A percentile compares a stretch with the other conserved stretches of the same genome.
These are phyloP conservation scores for Halenospora varia DNA, from an alignment of 495 filamentous ascomycete genomes.

Conservation along the genomic window DNA sequence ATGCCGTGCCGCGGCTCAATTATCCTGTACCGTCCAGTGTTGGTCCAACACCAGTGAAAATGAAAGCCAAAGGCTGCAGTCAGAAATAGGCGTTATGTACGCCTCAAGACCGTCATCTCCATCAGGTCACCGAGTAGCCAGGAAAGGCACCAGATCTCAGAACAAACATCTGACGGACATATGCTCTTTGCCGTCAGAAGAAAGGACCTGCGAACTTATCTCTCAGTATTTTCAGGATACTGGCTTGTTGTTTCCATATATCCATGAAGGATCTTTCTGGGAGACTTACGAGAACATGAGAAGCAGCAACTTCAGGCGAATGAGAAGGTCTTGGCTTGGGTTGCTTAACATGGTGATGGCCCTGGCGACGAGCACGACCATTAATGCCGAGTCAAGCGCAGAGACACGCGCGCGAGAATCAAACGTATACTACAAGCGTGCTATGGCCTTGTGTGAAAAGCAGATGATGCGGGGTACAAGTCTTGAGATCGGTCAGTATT, in stretches of 20 bases:
- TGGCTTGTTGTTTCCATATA: conserved; percentile 34
- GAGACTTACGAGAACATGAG: conserved; percentile 32
- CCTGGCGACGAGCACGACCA: conserved; percentile 19
- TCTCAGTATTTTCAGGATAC: conserved; percentile 31
- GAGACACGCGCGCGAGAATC: conserved; percentile 20
- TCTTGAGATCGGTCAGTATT: conserved; percentile 31
- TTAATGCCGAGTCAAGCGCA: not conserved
- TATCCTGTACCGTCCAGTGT: no score
- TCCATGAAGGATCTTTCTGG: conserved; percentile 30
- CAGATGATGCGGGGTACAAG: conserved; percentile 29
- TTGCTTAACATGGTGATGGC: conserved; percentile 26
- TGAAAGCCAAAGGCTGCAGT: no score
- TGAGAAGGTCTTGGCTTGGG: conserved; percentile 28
- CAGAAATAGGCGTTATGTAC: no score
- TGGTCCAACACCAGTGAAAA: no score
- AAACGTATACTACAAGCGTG: conserved; percentile 35
- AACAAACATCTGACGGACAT: no score
- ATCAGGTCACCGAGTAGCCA: no score
- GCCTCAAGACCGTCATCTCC: no score
- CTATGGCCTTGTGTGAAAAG: conserved; percentile 19
- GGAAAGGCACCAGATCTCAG: no score
- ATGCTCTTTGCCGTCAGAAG: conserved; percentile 26
- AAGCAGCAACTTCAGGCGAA: conserved; percentile 22
- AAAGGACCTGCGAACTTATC: conserved; percentile 25
- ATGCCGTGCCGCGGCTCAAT: no score